These are phyloP conservation scores for Xylaria telfairii DNA, from an alignment of 495 filamentous ascomycete species.

Conservation along the genomic window DNA sequence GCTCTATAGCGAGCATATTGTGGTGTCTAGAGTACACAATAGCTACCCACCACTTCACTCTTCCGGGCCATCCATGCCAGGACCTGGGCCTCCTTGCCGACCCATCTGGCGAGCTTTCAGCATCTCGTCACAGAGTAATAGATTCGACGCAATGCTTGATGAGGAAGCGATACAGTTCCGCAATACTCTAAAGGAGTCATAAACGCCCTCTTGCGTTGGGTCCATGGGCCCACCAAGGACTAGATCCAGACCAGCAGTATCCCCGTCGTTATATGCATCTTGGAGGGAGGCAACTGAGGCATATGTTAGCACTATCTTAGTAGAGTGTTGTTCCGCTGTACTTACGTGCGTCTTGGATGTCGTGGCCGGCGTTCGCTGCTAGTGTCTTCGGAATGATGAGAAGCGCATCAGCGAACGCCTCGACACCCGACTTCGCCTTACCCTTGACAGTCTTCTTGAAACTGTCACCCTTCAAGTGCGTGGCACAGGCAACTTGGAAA, in stretches of 20 bases:
- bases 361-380: conserved; percentile 93
- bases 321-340: conserved; percentile 23
- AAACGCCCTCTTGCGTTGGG: conserved; percentile 89
- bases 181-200: conserved; percentile 93
- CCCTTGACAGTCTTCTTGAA: conserved; percentile 91
- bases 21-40: conserved; percentile 15
- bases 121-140: conserved; percentile 95
- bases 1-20: not conserved
- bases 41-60: conserved; percentile 14
- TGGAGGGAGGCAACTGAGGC: conserved; percentile 76
- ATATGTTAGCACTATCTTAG: conserved; percentile 29
- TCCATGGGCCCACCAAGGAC: conserved; percentile 92
- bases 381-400: conserved; percentile 96
- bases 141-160: conserved; percentile 92
- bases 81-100: conserved; percentile 55
- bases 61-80: conserved; percentile 55
- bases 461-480: conserved; percentile 81
- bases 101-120: conserved; percentile 97
- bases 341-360: conserved; percentile 91
- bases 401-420: conserved; percentile 92
- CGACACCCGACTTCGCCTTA: conserved; percentile 94
- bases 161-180: conserved; percentile 93
- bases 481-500: conserved; percentile 93
- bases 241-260: conserved; percentile 85
- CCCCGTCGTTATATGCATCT: conserved; percentile 84